phyloP scores from a whole-genome alignment of 257 asterid species.

The Scutellaria baicalensis region DNA sequence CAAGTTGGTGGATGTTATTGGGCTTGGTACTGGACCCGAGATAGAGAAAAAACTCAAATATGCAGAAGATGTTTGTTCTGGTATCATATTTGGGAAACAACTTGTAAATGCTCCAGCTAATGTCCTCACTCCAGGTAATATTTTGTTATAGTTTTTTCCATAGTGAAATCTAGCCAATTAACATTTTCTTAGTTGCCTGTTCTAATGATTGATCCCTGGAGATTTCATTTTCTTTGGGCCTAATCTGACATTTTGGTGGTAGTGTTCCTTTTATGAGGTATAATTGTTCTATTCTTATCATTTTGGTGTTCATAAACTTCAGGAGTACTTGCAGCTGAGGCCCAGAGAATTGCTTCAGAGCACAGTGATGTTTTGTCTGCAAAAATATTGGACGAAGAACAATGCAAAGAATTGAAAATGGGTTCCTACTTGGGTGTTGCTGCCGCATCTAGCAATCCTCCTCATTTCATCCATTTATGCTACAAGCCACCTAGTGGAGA shows the following conservation, averaged over 20 bases:
- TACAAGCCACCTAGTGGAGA: slow-evolving; percentile 79
- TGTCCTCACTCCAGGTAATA: slow-evolving; percentile 84
- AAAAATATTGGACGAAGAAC: slow-evolving; percentile 76
- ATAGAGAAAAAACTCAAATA: slow-evolving; percentile 72
- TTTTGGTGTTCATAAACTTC: slow-evolving; percentile 12
- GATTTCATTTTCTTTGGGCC: neutral
- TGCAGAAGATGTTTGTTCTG: slow-evolving; percentile 70
- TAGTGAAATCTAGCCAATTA: neutral
- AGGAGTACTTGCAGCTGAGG: slow-evolving; percentile 89
- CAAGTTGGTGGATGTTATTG: slow-evolving; percentile 77
- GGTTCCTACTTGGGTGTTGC: slow-evolving; percentile 97
- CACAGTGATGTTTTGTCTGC: slow-evolving; percentile 83
- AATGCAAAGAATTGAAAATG: slow-evolving; percentile 97
- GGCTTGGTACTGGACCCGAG: slow-evolving; percentile 86
- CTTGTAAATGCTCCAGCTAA: slow-evolving; percentile 97
- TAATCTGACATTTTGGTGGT: neutral
- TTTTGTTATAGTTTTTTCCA: neutral
- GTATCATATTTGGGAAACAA: slow-evolving; percentile 75
- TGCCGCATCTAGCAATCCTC: slow-evolving; percentile 88
- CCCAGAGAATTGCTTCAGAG: slow-evolving; percentile 67
- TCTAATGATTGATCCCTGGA: neutral
- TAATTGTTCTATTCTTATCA: neutral
- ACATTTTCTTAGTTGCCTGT: neutral
- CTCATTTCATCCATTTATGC: slow-evolving; percentile 88
- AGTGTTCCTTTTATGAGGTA: neutral